These are phyloP conservation scores for Ganoderma resinaceum DNA, from an alignment of 1,284 basidiomycete species.

Conservation along the genomic window DNA sequence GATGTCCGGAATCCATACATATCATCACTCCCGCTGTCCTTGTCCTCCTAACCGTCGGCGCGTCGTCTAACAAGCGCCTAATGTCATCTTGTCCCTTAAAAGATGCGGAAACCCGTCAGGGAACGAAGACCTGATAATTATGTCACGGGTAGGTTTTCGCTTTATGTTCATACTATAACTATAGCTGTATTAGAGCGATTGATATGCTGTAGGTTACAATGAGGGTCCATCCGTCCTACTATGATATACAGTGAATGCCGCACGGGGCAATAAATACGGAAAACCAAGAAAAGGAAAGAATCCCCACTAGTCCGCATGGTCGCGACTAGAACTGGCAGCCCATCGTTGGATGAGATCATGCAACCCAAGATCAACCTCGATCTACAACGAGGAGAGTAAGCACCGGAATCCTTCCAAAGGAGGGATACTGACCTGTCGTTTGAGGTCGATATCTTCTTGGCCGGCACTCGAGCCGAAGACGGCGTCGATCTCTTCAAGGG, in stretches of 20 bases:
- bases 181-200: background rate
- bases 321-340: slow-evolving; percentile 12
- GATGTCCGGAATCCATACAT: background rate
- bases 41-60: background rate
- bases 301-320: background rate
- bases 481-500: slow-evolving; percentile 79
- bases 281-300: background rate
- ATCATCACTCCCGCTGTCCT: background rate
- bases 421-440: slow-evolving; percentile 51
- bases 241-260: background rate
- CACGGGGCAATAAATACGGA: background rate
- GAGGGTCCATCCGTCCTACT: background rate
- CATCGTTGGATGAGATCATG: slow-evolving; percentile 39
- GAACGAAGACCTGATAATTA: background rate
- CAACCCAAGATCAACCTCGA: slow-evolving; percentile 48
- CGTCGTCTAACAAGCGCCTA: background rate
- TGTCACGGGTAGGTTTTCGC: background rate
- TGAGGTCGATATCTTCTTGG: slow-evolving; percentile 56
- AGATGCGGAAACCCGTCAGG: background rate
- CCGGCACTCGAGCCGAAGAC: slow-evolving; percentile 68
- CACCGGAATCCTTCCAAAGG: background rate
- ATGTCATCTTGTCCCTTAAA: background rate
- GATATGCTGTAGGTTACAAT: background rate
- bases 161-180: background rate
- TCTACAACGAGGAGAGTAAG: slow-evolving; percentile 31